Evolutionary conservation across 768 basidiomycete genomes (phyloP).

Genomic region (Auriscalpium microsporum): DNA sequence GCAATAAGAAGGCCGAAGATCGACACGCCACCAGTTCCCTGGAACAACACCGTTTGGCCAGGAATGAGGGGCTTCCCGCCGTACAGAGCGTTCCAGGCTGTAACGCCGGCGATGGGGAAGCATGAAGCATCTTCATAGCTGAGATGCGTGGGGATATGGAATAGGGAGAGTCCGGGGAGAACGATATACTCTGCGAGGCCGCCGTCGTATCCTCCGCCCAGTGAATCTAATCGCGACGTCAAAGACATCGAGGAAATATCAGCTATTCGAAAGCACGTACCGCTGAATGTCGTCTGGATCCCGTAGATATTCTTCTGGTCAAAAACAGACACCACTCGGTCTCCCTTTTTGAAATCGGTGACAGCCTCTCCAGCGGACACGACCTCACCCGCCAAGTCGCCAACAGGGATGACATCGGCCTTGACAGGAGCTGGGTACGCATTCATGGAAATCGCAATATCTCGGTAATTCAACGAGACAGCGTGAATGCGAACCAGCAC

Average conservation of each 20-base stretch:
- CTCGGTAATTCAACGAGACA: slow-evolving; percentile 51
- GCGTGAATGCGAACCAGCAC: slow-evolving; percentile 50
- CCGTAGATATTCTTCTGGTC: too few species aligned
- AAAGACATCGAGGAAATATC: too few species aligned
- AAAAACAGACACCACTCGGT: slow-evolving; percentile 30
- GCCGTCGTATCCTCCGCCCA: slow-evolving; percentile 44
- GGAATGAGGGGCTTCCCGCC: slow-evolving; percentile 44
- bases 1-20: slow-evolving; percentile 56
- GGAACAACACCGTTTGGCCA: slow-evolving; percentile 49
- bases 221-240: too few species aligned
- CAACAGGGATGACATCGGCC: slow-evolving; percentile 23
- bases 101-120: slow-evolving; percentile 54
- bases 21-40: slow-evolving; percentile 51
- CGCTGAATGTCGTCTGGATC: too few species aligned
- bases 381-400: slow-evolving; percentile 49
- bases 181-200: slow-evolving; percentile 46
- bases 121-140: slow-evolving; percentile 59
- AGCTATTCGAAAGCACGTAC: too few species aligned
- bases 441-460: slow-evolving; percentile 34
- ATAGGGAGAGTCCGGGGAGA: slow-evolving; percentile 34
- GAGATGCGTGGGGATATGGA: slow-evolving; percentile 46
- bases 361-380: slow-evolving; percentile 29
- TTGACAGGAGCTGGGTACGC: slow-evolving; percentile 30
- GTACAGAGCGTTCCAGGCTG: slow-evolving; percentile 53
- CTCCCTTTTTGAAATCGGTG: slow-evolving; percentile 38